Evolutionary conservation across 371 early-diverging fungal species (phyloP).

Genomic region (Dichotomocladium elegans): DNA sequence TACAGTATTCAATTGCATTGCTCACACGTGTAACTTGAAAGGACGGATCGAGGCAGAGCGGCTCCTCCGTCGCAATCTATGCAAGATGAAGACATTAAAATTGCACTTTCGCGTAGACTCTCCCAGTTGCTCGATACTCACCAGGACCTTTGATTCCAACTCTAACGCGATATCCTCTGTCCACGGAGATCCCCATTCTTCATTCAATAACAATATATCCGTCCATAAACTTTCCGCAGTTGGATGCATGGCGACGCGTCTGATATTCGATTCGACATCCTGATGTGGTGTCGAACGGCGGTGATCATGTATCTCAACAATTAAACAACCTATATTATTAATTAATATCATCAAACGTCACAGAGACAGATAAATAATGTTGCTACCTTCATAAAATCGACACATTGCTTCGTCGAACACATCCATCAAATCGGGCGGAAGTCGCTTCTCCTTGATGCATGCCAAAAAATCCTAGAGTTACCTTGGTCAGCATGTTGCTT

Average conservation of each 20-base stretch:
- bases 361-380: not conserved
- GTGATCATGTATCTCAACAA: slow-evolving; percentile 59
- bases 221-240: slow-evolving; percentile 60
- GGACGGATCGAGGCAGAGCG: slow-evolving; percentile 56
- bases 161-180: slow-evolving; percentile 50
- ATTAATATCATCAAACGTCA: not conserved
- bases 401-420: slow-evolving; percentile 57
- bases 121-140: slow-evolving; percentile 14
- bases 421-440: slow-evolving; percentile 58
- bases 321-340: slow-evolving; percentile 40
- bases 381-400: slow-evolving; percentile 54
- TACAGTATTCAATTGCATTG: slow-evolving; percentile 49
- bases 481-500: not conserved
- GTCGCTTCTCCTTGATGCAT: slow-evolving; percentile 48
- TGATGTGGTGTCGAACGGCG: slow-evolving; percentile 17
- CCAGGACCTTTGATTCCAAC: slow-evolving; percentile 55
- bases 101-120: not conserved
- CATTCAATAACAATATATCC: slow-evolving; percentile 52
- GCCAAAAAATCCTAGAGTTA: slow-evolving; percentile 51
- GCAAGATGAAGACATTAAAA: not conserved
- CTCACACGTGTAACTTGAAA: slow-evolving; percentile 54
- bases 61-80: slow-evolving; percentile 57
- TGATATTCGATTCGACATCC: slow-evolving; percentile 17
- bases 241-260: slow-evolving; percentile 51
- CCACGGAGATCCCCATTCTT: slow-evolving; percentile 50